Evolutionary conservation across 371 early-diverging fungal genomes (phyloP), one percentile per base, ranked within the genome.

Genomic region (Mucor lusitanicus): DNA sequence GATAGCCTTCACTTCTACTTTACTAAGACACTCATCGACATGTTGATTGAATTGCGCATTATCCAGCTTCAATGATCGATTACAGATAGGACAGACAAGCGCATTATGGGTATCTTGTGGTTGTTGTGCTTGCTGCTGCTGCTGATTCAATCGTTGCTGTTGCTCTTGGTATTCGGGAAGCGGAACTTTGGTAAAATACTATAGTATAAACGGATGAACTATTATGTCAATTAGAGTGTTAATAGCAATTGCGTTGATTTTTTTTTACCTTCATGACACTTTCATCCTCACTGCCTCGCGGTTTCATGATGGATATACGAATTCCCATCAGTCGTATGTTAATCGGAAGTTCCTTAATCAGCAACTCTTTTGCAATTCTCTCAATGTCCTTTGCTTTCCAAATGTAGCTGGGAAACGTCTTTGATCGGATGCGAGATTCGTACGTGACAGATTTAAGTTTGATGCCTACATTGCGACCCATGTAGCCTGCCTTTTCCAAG

Each of bases 291-390:
- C 61, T 64, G 9, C 50, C 70, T 59, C 69, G 65, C 8, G 69
- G 69, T 44, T 73, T 69, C 13, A 83, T 56, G 2, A 69, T 65
- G 33, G 84, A 71, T 30, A 81, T 35, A 19, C 78, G 73, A 35
- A 83, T 61, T 1, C 84, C 84, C 84, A 83, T 83, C 4, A 83
- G 42, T 33, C 84, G 67, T 17, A 83, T 65, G 39, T 72, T 73
- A 4, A 83, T 61, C 6, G 84, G 84, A 35, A 83, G 57, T 60
- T 83, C 84, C 17, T 69, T 71, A 4, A 78, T 33, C 7, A 73
- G 25, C 54, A 80, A 73, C 57, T 70, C 72, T 65, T 76, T 72
- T 7, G 79, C 80, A 33, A 77, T 58, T 9, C 72, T 63, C 46
- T 77, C 74, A 60, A 83, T 79, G 40, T 83, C 81, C 15, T 66